Conservation (phyloP, 345 rosid genomes). For the Arabis hirsuta region DNA sequence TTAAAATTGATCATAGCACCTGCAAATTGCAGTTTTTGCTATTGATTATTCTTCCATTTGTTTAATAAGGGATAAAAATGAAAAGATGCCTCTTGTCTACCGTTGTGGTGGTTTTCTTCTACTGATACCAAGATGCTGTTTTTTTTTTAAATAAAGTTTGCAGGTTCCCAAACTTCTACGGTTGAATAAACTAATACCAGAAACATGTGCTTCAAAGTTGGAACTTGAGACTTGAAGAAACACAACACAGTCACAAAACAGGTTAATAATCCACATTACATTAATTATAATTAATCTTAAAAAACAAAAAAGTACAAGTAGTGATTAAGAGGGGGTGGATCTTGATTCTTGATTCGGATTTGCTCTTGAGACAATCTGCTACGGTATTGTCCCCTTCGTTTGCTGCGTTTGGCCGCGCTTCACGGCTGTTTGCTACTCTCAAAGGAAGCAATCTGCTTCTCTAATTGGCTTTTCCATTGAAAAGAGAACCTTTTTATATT, state of each 20-base stretch:
- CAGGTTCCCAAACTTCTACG: conserved; percentile 72
- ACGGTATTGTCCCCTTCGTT: conserved; percentile 44
- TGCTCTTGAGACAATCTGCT: conserved; percentile 44
- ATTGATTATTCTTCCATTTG: conserved; percentile 48
- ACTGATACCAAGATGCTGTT: conserved; percentile 90
- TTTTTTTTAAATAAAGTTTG: conserved; percentile 46
- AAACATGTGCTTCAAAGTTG: conserved; percentile 53
- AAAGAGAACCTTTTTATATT: conserved; percentile 28
- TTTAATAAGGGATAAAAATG: conserved; percentile 16
- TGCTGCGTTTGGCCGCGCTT: conserved; percentile 32
- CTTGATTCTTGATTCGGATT: conserved; percentile 50
- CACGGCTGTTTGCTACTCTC: conserved; percentile 37
- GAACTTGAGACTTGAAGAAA: conserved; percentile 61
- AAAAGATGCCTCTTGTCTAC: conserved; percentile 83
- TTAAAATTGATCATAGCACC: conserved; percentile 51
- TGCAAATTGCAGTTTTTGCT: conserved; percentile 46
- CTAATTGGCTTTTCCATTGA: conserved; percentile 30
- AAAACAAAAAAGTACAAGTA: conserved; percentile 1
- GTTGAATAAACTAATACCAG: conserved; percentile 39
- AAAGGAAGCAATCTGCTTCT: conserved; percentile 40
- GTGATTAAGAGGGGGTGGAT: conserved; percentile 39
- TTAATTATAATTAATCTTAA: conserved; percentile 18
- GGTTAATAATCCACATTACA: conserved; percentile 29
- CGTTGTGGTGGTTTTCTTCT: conserved; percentile 67
- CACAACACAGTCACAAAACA: conserved; percentile 35